phyloP scores from a whole-genome alignment of 352 stramenopile genomes.

The Phytophthora pini region DNA sequence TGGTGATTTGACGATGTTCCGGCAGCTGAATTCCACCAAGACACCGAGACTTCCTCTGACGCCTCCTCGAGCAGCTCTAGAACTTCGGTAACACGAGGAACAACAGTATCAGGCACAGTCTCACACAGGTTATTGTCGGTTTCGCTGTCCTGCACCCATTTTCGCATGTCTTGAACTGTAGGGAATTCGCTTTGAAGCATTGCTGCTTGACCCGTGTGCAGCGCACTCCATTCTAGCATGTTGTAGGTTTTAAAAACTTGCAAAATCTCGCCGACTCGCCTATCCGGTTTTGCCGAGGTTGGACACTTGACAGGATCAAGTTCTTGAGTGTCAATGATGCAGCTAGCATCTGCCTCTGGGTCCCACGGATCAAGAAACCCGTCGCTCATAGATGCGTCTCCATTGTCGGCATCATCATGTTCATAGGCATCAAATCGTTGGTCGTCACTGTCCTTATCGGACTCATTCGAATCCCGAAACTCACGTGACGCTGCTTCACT shows the following conservation, averaged over 20 bases:
- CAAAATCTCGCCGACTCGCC: not conserved
- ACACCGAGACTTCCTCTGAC: not conserved
- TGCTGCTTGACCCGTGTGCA: not conserved
- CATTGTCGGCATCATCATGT: not conserved
- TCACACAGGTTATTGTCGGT: not conserved
- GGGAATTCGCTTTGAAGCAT: not conserved
- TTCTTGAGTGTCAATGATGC: not conserved
- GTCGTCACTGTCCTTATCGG: not conserved
- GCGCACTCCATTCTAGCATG: not conserved
- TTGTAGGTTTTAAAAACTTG: not conserved
- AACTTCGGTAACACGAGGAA: not conserved
- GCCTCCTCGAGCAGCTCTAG: not conserved
- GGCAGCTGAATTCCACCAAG: not conserved
- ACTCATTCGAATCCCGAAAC: no score
- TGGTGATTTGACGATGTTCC: not conserved
- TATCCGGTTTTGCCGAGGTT: not conserved
- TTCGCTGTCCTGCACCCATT: conserved; percentile 6
- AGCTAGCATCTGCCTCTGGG: no score
- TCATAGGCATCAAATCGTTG: not conserved
- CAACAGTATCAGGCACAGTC: not conserved
- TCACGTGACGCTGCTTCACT: not conserved
- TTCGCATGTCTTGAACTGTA: not conserved
- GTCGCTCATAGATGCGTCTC: not conserved
- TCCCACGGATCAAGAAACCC: not conserved
- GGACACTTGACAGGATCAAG: not conserved